phyloP scores from a whole-genome alignment of 2,329 filamentous ascomycete species.

The Colletotrichum eremochloae region DNA sequence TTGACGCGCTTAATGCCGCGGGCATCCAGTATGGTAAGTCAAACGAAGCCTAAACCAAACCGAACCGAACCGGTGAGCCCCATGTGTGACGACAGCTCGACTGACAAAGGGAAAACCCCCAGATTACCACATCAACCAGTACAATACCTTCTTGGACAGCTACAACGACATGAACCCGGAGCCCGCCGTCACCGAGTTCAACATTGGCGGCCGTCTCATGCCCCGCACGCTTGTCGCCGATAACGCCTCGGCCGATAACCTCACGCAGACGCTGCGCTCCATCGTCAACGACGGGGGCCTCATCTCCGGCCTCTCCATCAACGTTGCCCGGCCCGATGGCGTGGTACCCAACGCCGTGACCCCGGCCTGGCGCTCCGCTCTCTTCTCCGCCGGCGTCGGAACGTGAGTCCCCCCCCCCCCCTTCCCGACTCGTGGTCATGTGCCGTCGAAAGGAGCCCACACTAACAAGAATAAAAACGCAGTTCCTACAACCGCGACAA shows the following conservation, averaged over 20 bases:
- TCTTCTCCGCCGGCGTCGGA: conserved; percentile 38
- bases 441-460: neutral
- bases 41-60: neutral
- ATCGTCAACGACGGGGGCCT: conserved; percentile 25
- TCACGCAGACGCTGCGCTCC: conserved; percentile 10
- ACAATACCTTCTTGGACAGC: conserved; percentile 46
- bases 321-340: conserved; percentile 24
- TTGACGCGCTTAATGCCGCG: conserved; percentile 44
- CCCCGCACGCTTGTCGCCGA: conserved; percentile 33
- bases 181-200: conserved; percentile 39
- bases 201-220: conserved; percentile 35
- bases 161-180: conserved; percentile 42
- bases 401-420: conserved; percentile 16
- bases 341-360: conserved; percentile 43
- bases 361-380: conserved; percentile 44
- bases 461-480: neutral
- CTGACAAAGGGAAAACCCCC: neutral
- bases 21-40: conserved; percentile 45
- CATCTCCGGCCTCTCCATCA: conserved; percentile 33
- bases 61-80: neutral
- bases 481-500: conserved; percentile 29
- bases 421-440: neutral
- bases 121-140: conserved; percentile 46
- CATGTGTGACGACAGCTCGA: neutral
- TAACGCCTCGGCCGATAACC: conserved; percentile 2